Percentiles rank a stretch among this genome's conserved stretches.
Conservation (phyloP, 2,329 filamentous ascomycete species). For the Aspergillus pseudotamarii region DNA sequence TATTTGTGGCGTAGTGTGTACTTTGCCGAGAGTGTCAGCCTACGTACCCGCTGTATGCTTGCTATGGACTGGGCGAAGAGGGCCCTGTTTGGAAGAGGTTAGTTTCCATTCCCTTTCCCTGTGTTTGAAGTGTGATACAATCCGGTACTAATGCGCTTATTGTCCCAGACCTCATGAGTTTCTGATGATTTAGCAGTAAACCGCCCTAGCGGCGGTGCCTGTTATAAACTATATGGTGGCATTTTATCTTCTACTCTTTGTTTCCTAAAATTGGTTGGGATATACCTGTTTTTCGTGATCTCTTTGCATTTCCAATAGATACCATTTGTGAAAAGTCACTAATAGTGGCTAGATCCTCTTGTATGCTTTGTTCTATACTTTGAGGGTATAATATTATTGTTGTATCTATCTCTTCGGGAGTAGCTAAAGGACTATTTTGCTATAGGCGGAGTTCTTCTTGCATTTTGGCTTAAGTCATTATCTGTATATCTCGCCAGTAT, state of each 20-base stretch:
- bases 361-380: neutral
- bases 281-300: neutral
- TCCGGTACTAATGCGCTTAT: neutral
- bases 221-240: neutral
- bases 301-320: neutral
- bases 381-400: neutral
- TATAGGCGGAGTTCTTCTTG: neutral
- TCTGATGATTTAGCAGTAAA: constrained; percentile 34
- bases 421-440: neutral
- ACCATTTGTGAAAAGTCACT: neutral
- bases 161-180: constrained; percentile 56
- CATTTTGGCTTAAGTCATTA: too few species aligned
- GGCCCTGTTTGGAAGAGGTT: constrained; percentile 91
- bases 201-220: neutral
- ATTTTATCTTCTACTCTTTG: neutral
- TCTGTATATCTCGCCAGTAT: too few species aligned
- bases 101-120: constrained; percentile 38
- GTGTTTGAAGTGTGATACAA: neutral
- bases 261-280: neutral
- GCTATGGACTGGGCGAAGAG: constrained; percentile 99
- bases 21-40: constrained; percentile 95
- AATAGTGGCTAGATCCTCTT: neutral
- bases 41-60: constrained; percentile 82
- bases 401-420: neutral
- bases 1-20: constrained; percentile 97